Evolutionary conservation across 1,284 basidiomycete species (phyloP), one percentile per base, ranked within the genome.

Genomic region (Pascua guehoae): DNA sequence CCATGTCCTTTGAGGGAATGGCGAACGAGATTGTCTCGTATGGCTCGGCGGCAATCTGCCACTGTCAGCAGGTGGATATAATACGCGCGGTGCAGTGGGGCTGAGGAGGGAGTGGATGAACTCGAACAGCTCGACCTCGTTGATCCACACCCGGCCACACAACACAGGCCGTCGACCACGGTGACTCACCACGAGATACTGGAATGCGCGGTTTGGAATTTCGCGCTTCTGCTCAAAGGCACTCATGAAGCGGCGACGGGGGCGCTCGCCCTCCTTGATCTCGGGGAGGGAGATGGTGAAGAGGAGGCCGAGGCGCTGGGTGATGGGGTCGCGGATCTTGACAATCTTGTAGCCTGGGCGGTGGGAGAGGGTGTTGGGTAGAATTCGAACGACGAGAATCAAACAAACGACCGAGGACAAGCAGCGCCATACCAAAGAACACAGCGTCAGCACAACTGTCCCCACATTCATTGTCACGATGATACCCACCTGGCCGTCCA

Each of bases 11-110:
- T n/a, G 93, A 88, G 47, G 95, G 96, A 65, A 98, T 91, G 37
- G 95, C 91, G 81, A 98, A 98, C 10, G 94, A 91, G 65, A 98
- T 95, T 3, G 93, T 98, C 79, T 98, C 95, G 74, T 98, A 99
- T 8, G 96, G 95, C 71, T 98, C 96, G 16, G 96, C 94, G 15
- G 95, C 96, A 56, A 98, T 89, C 91, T 96, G 66, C 36, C 24
- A 32, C 14, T 44, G 41, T 62, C 38, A 58, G 55, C 51, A 14
- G 8, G 32, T 18, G 40, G 7, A 5, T 2, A 1, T 8, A 32
- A 7, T 32, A 32, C 24, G 24, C 24, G 24, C n/a, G n/a, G n/a
- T 32, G 24, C 7, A 32, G 24, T 7, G 24, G 24, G 24, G 24
- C 7, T 32, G 24, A 32, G 4, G 7, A 32, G 24, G 24, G 24